A percentile compares a stretch with the other conserved stretches of the same genome.
Conservation (phyloP, 441 rosid genomes). For the Lagerstroemia fauriei region DNA sequence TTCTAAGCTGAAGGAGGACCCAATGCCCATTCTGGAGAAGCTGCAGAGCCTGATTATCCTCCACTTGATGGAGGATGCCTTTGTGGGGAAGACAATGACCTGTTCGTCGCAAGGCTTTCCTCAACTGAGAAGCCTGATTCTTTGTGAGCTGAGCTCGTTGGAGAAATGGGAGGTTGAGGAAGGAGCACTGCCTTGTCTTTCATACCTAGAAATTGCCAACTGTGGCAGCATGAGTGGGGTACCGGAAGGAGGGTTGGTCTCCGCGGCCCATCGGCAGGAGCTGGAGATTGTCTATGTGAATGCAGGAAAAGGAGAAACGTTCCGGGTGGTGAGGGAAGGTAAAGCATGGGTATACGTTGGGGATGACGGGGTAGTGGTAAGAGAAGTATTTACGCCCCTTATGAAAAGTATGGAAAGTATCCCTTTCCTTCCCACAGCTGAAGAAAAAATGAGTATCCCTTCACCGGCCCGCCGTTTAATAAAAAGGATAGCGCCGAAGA, state of each 20-base stretch:
- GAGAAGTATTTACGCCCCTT: too few relatives aligned
- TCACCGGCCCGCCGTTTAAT: too few relatives aligned
- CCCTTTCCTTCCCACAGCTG: too few relatives aligned
- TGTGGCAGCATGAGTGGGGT: conserved; percentile 37
- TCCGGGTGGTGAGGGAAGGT: neutral
- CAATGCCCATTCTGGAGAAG: conserved; percentile 19
- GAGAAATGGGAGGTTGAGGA: conserved; percentile 44
- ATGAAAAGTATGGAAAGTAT: too few relatives aligned
- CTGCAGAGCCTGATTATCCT: conserved; percentile 20
- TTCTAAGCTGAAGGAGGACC: conserved; percentile 16
- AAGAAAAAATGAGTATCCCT: too few relatives aligned
- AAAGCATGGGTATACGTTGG: neutral
- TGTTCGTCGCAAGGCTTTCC: conserved; percentile 32
- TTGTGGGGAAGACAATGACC: conserved; percentile 11
- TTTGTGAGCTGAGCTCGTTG: conserved; percentile 21
- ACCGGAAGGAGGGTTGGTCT: conserved; percentile 43
- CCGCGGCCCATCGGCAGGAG: conserved; percentile 26
- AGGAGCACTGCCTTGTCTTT: conserved; percentile 44
- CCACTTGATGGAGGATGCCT: neutral
- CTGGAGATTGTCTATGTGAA: conserved; percentile 12
- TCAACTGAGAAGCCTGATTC: conserved; percentile 20
- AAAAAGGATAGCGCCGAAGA: too few relatives aligned
- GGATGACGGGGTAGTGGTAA: neutral
- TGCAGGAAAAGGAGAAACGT: neutral
- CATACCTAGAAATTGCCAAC: conserved; percentile 25